Conservation (phyloP, 2,329 filamentous ascomycete species). For the Fusarium devonianum region DNA sequence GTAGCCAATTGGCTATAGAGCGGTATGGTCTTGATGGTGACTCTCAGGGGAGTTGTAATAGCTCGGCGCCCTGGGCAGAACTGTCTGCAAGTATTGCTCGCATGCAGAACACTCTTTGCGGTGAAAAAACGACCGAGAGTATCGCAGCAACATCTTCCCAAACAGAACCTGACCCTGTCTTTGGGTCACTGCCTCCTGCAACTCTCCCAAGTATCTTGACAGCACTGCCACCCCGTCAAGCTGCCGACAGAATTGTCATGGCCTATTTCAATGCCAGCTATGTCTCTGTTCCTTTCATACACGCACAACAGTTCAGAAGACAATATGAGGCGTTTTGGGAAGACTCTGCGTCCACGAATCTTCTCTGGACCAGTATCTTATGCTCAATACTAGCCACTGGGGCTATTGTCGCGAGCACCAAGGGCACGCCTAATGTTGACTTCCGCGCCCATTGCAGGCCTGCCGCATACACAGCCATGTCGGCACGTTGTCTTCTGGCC, state of each 20-base stretch:
- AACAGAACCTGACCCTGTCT: neutral
- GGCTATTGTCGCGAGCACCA: neutral
- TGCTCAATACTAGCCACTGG: slow-evolving; percentile 20
- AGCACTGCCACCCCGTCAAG: slow-evolving; percentile 14
- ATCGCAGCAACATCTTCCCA: neutral
- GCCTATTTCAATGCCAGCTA: slow-evolving; percentile 20
- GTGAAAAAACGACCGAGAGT: neutral
- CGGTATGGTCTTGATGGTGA: too few species aligned
- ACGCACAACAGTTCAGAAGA: slow-evolving; percentile 18
- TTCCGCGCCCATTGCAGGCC: neutral
- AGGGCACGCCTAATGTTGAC: too few species aligned
- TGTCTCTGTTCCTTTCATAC: slow-evolving; percentile 9
- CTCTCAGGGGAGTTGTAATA: too few species aligned
- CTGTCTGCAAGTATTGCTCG: neutral
- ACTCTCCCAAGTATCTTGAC: neutral
- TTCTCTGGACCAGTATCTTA: slow-evolving; percentile 23
- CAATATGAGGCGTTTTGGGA: slow-evolving; percentile 28
- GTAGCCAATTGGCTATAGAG: neutral
- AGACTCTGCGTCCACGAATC: neutral
- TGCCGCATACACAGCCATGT: neutral
- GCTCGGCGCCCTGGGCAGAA: neutral
- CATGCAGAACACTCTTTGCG: neutral
- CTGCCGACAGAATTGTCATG: slow-evolving; percentile 2
- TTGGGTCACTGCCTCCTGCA: neutral
- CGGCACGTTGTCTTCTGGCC: slow-evolving; percentile 11